Base-by-base conservation (phyloP, 2,329 filamentous ascomycete species). In the Leptographium flavum region DNA sequence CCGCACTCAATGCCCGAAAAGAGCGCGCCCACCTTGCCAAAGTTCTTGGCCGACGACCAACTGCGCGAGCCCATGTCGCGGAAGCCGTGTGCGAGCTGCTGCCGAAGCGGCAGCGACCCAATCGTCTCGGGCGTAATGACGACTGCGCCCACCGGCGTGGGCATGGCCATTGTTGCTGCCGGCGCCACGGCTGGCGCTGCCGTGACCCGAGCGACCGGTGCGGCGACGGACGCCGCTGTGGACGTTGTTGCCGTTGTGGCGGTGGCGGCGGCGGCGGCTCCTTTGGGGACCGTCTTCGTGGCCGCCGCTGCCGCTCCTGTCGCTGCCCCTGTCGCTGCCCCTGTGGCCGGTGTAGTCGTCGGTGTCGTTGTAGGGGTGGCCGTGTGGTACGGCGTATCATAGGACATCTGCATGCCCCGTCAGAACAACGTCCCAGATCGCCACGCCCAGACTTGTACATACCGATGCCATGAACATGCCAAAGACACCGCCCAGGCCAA, bases 381-480 rank as follows among this genome's bases (percentile, higher is more conserved):
- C 28, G 61, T 67, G 61, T 76, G 82, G 64, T 87, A 81, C 48
- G 90, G 85, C 0, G 88, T 95, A 61, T 98, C 92, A 74, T 98
- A 98, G 64, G 87, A 83, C 92, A 98, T 98, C 87, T 94, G 51
- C 42, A 17, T 7, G 11, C 14, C 14, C 35, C 15, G 35, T 37
- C 13, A 37, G 35, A 37, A 15, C 15, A 4, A 2, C 32, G 6
- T 10, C 19, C 2, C 27, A 10, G 23, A 17, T 31, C 27, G n/a
- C 17, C n/a, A 19, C 21, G 35, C 19, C 13, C 30, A 8, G 2
- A 9, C n/a, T n/a, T n/a, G n/a, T n/a, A 42, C 38, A 9, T 79
- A 94, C 87, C 58, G 85, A 92, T 48, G 88, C 87, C 90, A 96
- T 98, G 70, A 98, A 98, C 57, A 96, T 74, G 54, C 92, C 92